Conservation (phyloP, 371 early-diverging fungal species). For the Apophysomyces elegans region DNA sequence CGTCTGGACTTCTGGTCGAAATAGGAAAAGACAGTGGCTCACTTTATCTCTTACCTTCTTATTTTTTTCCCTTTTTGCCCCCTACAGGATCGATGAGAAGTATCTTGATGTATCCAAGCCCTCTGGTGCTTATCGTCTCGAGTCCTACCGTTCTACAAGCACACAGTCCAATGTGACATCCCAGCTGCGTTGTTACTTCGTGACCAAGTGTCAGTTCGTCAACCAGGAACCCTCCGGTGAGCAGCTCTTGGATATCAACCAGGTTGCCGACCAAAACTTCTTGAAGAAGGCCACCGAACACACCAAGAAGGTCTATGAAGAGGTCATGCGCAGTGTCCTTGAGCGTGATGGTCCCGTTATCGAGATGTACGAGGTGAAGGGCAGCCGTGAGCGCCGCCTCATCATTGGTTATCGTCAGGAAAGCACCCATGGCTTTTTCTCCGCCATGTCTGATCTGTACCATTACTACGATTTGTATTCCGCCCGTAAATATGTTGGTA, state of each 20-base stretch:
- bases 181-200: constrained; percentile 95
- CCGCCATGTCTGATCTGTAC: constrained; percentile 97
- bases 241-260: constrained; percentile 80
- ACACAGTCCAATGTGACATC: constrained; percentile 83
- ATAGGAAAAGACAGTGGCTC: constrained; percentile 14
- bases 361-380: constrained; percentile 86
- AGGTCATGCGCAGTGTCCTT: constrained; percentile 85
- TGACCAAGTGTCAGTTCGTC: constrained; percentile 90
- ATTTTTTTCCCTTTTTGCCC: too few relatives aligned
- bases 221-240: constrained; percentile 81
- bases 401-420: constrained; percentile 91
- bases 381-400: constrained; percentile 86
- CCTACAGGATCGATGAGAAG: constrained; percentile 82
- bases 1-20: constrained; percentile 3
- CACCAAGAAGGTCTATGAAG: constrained; percentile 87
- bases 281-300: constrained; percentile 94
- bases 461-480: constrained; percentile 97
- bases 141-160: constrained; percentile 94
- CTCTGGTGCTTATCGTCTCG: constrained; percentile 85
- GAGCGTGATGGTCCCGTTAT: constrained; percentile 95
- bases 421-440: constrained; percentile 91
- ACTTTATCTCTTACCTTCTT: not conserved
- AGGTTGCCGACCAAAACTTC: constrained; percentile 90
- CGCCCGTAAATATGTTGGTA: constrained; percentile 94
- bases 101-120: constrained; percentile 84